Evolutionary conservation across 2,329 filamentous ascomycete species (phyloP), one percentile per base, ranked within the genome.

Genomic region (Penicillium sp.): DNA sequence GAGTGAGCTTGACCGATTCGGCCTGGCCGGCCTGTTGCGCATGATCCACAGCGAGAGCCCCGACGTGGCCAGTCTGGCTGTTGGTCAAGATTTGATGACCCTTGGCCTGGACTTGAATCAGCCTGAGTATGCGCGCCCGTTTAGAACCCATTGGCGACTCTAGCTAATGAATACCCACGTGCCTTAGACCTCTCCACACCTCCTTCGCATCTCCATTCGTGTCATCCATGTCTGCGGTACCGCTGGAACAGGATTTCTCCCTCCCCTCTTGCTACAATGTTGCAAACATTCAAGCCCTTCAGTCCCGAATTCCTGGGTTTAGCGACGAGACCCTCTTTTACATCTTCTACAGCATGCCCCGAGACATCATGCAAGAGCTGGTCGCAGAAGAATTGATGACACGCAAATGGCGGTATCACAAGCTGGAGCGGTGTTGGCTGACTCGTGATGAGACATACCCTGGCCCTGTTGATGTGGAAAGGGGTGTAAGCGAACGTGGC

Each of bases 311-410:
- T 62, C 74, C 78, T 3, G 82, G 81, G 53, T 86, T 87, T 70
- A 82, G 79, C 43, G 80, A 85, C 61, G 86, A 89, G 69, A 89
- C 86, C 0, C 77, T 89, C 5, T 87, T 89, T 69, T 86, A 85
- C 68, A 87, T 89, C 58, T 89, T 89, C 78, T 89, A 88, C 73
- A 86, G 84, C 60, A 83, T 85, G 75, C 85, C 86, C 14, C 78
- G 84, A 57, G 86, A 88, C 66, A 81, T 87, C 54, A 79, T 86
- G 70, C 86, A 89, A 68, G 86, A 89, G 67, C 76, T 86, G 46
- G 86, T 86, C 6, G 86, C 86, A 8, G 79, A 82, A 56, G 86
- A 89, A 68, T 73, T 89, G 66, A 81, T 80, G 74, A 74, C 76
- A 21, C 75, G 79, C 58, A 82, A 82, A 63, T 82, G 79, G 79